Evolutionary conservation across 2,329 filamentous ascomycete species (phyloP).

Genomic region (Xylariales sp.): DNA sequence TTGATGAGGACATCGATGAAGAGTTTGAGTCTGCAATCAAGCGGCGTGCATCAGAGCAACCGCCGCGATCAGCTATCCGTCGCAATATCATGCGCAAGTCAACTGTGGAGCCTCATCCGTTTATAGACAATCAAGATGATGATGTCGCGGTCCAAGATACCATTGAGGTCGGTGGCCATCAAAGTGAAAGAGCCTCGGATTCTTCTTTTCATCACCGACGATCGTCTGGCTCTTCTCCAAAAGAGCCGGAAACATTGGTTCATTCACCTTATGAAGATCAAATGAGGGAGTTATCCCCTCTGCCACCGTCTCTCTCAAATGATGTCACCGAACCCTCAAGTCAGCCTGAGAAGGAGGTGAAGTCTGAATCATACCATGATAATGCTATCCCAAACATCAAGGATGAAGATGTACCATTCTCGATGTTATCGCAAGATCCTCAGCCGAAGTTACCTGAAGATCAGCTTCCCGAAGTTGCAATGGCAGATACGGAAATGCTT

Average conservation of each 20-base stretch:
- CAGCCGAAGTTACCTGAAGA: neutral
- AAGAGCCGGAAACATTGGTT: no score
- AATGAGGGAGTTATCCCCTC: constrained; percentile 7
- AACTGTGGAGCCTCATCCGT: constrained; percentile 22
- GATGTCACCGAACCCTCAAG: neutral
- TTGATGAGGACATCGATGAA: constrained; percentile 19
- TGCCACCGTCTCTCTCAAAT: neutral
- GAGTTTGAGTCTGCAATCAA: constrained; percentile 19
- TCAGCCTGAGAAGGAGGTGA: neutral
- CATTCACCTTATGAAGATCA: no score
- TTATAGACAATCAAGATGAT: constrained; percentile 24
- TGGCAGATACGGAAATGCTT: no score
- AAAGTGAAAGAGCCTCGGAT: constrained; percentile 26
- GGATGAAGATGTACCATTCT: no score
- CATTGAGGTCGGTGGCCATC: constrained; percentile 49
- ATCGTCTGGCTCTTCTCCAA: constrained; percentile 20
- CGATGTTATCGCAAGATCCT: no score
- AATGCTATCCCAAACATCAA: constrained; percentile 5
- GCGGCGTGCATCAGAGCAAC: constrained; percentile 25
- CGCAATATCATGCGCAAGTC: constrained; percentile 19
- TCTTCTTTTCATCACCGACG: constrained; percentile 25
- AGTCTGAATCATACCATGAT: neutral
- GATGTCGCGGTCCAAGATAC: constrained; percentile 52
- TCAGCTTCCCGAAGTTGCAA: no score
- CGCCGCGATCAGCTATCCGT: constrained; percentile 17